These are phyloP conservation scores for Tricharina praecox DNA, from an alignment of 495 filamentous ascomycete species.

Conservation along the genomic window DNA sequence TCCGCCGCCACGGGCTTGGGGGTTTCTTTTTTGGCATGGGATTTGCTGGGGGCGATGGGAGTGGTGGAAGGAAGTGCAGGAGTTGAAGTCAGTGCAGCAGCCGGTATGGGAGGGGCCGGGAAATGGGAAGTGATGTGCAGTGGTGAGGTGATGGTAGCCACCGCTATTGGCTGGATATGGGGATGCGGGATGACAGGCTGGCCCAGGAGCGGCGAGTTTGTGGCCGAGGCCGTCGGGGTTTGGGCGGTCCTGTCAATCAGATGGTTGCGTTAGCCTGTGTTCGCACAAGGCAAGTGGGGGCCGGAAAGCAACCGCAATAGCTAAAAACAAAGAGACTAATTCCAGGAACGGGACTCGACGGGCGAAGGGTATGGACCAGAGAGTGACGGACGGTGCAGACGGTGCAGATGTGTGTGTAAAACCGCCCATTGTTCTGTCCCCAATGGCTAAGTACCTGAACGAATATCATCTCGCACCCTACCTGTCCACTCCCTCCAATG, in stretches of 20 bases:
- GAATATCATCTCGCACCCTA: too few species aligned
- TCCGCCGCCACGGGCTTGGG: slow-evolving; percentile 1
- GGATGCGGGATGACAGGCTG: not conserved
- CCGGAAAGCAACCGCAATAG: too few species aligned
- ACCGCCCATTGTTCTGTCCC: too few species aligned
- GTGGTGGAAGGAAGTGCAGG: not conserved
- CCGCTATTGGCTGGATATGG: not conserved
- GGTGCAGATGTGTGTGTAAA: too few species aligned
- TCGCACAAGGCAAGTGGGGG: not conserved
- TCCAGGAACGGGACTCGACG: too few species aligned
- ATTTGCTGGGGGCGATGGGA: slow-evolving; percentile 2
- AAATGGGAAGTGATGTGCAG: not conserved
- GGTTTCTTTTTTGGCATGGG: slow-evolving; percentile 2
- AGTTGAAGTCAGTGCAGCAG: too few species aligned
- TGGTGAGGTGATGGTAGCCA: not conserved
- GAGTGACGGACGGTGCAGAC: too few species aligned
- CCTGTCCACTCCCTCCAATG: too few species aligned
- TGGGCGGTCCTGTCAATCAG: slow-evolving; percentile 3
- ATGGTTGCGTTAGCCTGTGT: not conserved
- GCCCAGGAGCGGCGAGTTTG: slow-evolving; percentile 3
- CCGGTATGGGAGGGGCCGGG: not conserved
- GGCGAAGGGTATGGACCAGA: too few species aligned
- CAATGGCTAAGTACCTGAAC: too few species aligned
- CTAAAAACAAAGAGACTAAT: too few species aligned
- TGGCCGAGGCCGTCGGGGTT: slow-evolving; percentile 2